Evolutionary conservation across 108 stramenopile species (phyloP).

Genomic region (Skeletonema marinoi): DNA sequence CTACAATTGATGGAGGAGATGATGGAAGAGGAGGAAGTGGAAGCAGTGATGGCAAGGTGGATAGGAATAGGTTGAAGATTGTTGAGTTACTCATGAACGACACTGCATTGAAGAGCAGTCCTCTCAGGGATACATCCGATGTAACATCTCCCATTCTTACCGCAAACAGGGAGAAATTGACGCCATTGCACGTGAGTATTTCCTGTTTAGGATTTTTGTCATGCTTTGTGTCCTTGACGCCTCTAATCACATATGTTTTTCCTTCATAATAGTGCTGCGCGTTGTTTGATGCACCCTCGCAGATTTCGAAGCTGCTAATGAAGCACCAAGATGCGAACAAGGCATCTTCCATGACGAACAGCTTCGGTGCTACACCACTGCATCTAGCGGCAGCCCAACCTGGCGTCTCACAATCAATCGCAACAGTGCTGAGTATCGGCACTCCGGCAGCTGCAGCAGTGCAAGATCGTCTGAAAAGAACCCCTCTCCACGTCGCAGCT

Average conservation of each 20-base stretch:
- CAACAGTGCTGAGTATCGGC: slow-evolving; percentile 47
- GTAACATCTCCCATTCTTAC: slow-evolving; percentile 16
- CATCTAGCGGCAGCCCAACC: slow-evolving; percentile 51
- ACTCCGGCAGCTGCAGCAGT: slow-evolving; percentile 47
- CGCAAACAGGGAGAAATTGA: slow-evolving; percentile 26
- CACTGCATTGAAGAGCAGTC: slow-evolving; percentile 3
- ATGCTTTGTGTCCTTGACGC: neutral
- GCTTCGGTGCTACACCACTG: slow-evolving; percentile 44
- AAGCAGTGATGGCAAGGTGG: slow-evolving; percentile 14
- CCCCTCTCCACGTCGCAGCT: slow-evolving; percentile 55
- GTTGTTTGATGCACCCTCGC: slow-evolving; percentile 50
- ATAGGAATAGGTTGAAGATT: slow-evolving; percentile 48
- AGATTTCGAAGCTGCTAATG: slow-evolving; percentile 46
- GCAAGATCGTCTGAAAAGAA: slow-evolving; percentile 48
- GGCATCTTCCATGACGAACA: slow-evolving; percentile 44
- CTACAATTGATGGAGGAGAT: slow-evolving; percentile 30
- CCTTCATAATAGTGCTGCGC: slow-evolving; percentile 43
- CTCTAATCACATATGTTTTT: neutral
- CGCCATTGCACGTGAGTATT: slow-evolving; percentile 54
- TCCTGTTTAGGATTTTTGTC: neutral
- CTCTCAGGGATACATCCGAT: slow-evolving; percentile 4
- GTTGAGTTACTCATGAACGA: slow-evolving; percentile 44
- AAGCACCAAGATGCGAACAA: slow-evolving; percentile 47
- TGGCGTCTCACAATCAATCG: slow-evolving; percentile 43
- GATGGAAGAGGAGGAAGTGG: slow-evolving; percentile 7